Evolutionary conservation across 176 grass and related monocot species (phyloP).

Genomic region (Thinopyrum elongatum): DNA sequence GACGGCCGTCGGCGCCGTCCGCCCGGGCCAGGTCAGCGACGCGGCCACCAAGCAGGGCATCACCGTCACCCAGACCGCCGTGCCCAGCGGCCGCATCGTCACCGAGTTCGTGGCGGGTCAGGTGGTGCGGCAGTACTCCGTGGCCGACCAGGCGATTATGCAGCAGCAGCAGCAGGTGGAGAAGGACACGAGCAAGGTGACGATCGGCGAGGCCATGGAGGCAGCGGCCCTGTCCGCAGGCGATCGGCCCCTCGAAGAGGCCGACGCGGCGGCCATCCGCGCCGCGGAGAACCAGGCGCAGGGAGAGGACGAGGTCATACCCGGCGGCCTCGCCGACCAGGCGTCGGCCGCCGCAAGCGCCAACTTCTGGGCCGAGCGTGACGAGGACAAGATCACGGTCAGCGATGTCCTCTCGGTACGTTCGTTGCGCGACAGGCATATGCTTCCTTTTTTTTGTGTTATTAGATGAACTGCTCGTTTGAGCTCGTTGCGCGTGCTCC

Average conservation of each 20-base stretch:
- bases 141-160: constrained; percentile 19
- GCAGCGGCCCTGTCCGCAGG: constrained; percentile 34
- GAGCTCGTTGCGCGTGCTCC: not conserved
- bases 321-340: constrained; percentile 49
- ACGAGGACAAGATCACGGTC: constrained; percentile 59
- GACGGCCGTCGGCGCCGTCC: constrained; percentile 48
- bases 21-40: constrained; percentile 43
- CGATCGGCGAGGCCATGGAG: constrained; percentile 69
- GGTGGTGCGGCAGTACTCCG: constrained; percentile 42
- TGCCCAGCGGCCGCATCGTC: constrained; percentile 54
- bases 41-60: constrained; percentile 34
- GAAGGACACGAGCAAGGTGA: constrained; percentile 43
- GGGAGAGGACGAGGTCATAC: not conserved
- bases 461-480: not conserved
- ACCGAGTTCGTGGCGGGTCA: constrained; percentile 67
- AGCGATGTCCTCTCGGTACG: constrained; percentile 55
- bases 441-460: not conserved
- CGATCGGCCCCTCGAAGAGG: constrained; percentile 40
- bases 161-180: not conserved
- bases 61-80: constrained; percentile 43
- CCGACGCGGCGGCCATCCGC: constrained; percentile 67
- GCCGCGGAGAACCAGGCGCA: constrained; percentile 51
- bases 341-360: constrained; percentile 39
- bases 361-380: constrained; percentile 35
- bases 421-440: too few relatives aligned